A percentile compares a stretch with the other conserved stretches of the same genome.
These are phyloP conservation scores for Acanthochlamys bracteata DNA, from an alignment of 106 monocot species.

Conservation along the genomic window DNA sequence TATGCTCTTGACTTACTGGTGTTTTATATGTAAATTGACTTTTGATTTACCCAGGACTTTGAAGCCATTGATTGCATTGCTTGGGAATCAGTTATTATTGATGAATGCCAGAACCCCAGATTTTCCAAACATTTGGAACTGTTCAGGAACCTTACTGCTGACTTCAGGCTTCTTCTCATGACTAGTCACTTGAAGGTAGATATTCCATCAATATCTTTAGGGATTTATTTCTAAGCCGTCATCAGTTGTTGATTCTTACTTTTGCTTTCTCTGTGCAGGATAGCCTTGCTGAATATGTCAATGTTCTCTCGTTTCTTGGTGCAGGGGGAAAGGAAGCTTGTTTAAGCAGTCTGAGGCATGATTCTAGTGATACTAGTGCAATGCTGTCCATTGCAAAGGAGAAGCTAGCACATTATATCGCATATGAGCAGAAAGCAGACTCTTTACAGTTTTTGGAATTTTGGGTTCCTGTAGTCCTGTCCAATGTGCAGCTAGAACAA, in stretches of 20 bases:
- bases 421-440: conserved; percentile 44
- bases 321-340: conserved; percentile 23
- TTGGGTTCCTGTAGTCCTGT: conserved; percentile 89
- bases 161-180: conserved; percentile 53
- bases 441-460: conserved; percentile 66
- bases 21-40: too few species aligned
- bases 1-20: too few species aligned
- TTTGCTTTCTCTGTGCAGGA: conserved; percentile 47
- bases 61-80: conserved; percentile 30
- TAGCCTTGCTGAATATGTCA: conserved; percentile 38
- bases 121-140: conserved; percentile 55
- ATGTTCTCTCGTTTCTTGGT: conserved; percentile 67
- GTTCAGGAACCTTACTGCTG: conserved; percentile 39
- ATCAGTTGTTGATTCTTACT: neutral
- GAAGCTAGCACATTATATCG: conserved; percentile 36
- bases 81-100: conserved; percentile 73
- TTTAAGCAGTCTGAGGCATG: conserved; percentile 11
- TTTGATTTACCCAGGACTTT: conserved; percentile 43
- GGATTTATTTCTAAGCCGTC: too few species aligned
- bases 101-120: conserved; percentile 56
- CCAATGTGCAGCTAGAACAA: conserved; percentile 80
- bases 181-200: conserved; percentile 62
- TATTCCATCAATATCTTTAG: too few species aligned
- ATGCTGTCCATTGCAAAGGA: conserved; percentile 39
- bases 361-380: conserved; percentile 12